Evolutionary conservation across 805 yeast species (phyloP).

Genomic region (Candida adriatica): DNA sequence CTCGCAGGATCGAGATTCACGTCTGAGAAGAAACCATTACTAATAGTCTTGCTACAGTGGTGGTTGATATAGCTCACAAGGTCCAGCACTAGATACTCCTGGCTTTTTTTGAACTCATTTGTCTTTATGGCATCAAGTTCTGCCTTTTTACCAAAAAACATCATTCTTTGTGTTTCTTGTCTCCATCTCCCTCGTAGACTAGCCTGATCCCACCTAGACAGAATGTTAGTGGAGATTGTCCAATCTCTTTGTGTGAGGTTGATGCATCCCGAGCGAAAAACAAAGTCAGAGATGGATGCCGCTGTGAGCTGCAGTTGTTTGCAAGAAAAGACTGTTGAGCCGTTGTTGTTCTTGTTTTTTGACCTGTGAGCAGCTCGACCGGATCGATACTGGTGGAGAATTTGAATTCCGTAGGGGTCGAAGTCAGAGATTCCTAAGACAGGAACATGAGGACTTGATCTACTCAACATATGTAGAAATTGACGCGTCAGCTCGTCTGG

Average conservation of each 20-base stretch:
- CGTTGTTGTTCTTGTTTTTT: constrained; percentile 1
- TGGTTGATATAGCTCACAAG: constrained; percentile 5
- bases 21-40: too few species aligned
- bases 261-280: constrained; percentile 12
- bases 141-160: constrained; percentile 48
- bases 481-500: constrained; percentile 52
- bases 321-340: constrained; percentile 7
- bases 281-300: constrained; percentile 16
- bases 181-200: constrained; percentile 10
- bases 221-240: constrained; percentile 19
- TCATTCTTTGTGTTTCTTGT: constrained; percentile 50
- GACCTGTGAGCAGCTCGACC: constrained; percentile 12
- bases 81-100: background rate
- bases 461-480: constrained; percentile 31
- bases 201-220: constrained; percentile 10
- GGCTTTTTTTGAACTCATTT: background rate
- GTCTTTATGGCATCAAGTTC: constrained; percentile 44
- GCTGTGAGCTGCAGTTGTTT: constrained; percentile 11
- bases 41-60: constrained; percentile 2
- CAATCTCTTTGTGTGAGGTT: constrained; percentile 25
- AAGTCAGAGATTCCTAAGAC: constrained; percentile 51
- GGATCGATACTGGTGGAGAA: constrained; percentile 38
- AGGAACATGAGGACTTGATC: constrained; percentile 22
- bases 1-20: too few species aligned
- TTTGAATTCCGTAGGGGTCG: constrained; percentile 61